These are phyloP conservation scores for Fusarium piperis DNA, from an alignment of 2,329 filamentous ascomycete species.

Conservation along the genomic window DNA sequence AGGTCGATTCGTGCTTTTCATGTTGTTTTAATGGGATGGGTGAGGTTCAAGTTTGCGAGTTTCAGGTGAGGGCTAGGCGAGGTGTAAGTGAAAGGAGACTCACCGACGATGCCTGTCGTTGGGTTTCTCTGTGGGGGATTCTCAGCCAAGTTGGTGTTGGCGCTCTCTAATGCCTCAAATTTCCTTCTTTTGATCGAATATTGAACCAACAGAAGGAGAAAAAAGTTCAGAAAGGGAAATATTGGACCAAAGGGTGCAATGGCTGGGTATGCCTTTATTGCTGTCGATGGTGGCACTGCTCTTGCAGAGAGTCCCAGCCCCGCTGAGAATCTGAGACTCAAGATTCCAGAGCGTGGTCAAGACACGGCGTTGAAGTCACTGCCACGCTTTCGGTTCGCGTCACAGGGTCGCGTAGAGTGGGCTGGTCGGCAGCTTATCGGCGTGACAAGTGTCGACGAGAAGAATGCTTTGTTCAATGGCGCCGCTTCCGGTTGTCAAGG, in stretches of 20 bases:
- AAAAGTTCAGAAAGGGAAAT: conserved; percentile 27
- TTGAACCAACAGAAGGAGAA: conserved; percentile 24
- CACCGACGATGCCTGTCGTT: conserved; percentile 12
- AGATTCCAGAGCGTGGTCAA: conserved; percentile 41
- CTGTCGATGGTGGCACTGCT: conserved; percentile 22
- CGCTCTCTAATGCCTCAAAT: neutral
- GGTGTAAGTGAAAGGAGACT: conserved; percentile 29
- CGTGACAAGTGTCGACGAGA: conserved; percentile 6
- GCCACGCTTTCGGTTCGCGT: conserved; percentile 36
- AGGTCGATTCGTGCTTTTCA: neutral
- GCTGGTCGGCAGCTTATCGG: conserved; percentile 15
- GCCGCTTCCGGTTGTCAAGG: conserved; percentile 23
- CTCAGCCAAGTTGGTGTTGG: conserved; percentile 2
- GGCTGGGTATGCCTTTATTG: conserved; percentile 40
- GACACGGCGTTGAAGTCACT: conserved; percentile 31
- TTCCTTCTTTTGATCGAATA: conserved; percentile 22
- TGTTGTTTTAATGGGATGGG: neutral
- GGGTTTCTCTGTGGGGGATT: conserved; percentile 3
- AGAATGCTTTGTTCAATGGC: conserved; percentile 38
- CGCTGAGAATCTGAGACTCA: conserved; percentile 41
- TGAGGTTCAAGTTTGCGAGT: conserved; percentile 3
- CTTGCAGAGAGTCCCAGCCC: conserved; percentile 33
- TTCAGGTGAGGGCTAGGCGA: conserved; percentile 5
- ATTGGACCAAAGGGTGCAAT: conserved; percentile 31
- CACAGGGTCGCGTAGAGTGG: conserved; percentile 23